These are phyloP conservation scores for Spathaspora sp. DNA, from an alignment of 1,139 yeast genomes.

Conservation along the genomic window DNA sequence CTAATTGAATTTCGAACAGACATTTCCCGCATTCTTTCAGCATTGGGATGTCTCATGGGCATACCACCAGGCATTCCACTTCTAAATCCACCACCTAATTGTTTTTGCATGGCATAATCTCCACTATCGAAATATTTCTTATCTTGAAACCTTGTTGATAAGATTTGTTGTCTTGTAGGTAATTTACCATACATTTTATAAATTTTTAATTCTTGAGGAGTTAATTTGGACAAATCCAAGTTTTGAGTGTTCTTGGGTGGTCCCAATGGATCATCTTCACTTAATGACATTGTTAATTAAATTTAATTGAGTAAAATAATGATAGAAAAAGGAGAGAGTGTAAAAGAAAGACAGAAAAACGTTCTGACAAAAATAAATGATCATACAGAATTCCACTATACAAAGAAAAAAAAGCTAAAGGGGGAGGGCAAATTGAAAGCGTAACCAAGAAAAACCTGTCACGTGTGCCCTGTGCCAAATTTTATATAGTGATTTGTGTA, in stretches of 20 bases:
- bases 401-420: background rate
- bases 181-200: slow-evolving; percentile 84
- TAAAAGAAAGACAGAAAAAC: background rate
- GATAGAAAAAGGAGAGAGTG: background rate
- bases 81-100: slow-evolving; percentile 30
- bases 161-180: slow-evolving; percentile 82
- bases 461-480: background rate
- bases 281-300: slow-evolving; percentile 25
- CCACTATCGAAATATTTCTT: slow-evolving; percentile 96
- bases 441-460: background rate
- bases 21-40: slow-evolving; percentile 50
- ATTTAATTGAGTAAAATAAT: background rate
- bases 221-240: slow-evolving; percentile 55
- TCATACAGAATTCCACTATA: background rate
- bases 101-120: slow-evolving; percentile 90
- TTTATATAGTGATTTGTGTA: background rate
- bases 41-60: slow-evolving; percentile 50
- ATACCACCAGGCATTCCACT: slow-evolving; percentile 21
- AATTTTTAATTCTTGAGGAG: slow-evolving; percentile 68
- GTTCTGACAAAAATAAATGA: slow-evolving; percentile 1
- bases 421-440: background rate
- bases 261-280: slow-evolving; percentile 49
- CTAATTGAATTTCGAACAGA: slow-evolving; percentile 47
- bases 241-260: slow-evolving; percentile 47
- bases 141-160: slow-evolving; percentile 78